Evolutionary conservation across 2,329 filamentous ascomycete species (phyloP), one percentile per base, ranked within the genome.

Genomic region (Cercospora zeina): DNA sequence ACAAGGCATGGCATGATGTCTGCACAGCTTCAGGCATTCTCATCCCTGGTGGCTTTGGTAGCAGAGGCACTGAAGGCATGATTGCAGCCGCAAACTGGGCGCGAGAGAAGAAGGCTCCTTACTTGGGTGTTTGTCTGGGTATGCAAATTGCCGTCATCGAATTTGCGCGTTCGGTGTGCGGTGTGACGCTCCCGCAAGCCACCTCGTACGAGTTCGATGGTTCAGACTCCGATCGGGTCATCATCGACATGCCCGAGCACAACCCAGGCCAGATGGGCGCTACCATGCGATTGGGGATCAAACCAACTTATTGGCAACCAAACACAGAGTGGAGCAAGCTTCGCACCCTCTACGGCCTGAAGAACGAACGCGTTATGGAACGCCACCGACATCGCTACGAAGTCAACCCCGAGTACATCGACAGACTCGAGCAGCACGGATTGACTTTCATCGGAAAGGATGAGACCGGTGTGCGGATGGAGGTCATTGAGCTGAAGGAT

Each of bases 141-240:
- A 91, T 96, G 87, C 95, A 97, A 76, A 84, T 96, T 51, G 92
- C 93, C 19, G 91, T 96, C 51, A 89, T 97, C 68, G 93, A 97
- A 76, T 91, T 87, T 69, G 91, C 92, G 1, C 87, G 92, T 45
- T 87, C 91, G 67, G 80, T 93, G 1, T 89, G 87, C 77, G 85
- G 84, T 30, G 82, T 92, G 65, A 70, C 69, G 10, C 70, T 79
- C 34, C 75, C 77, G 3, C 77, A 80, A 47, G 85, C 85, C 0
- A 81, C 80, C 4, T 84, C 81, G 5, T 80, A 80, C 59, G 85
- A 88, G 68, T 82, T 87, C 66, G 76, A 84, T 74, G 81, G 24
- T 81, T 72, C 79, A 2, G 83, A 87, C n/a, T 79, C 86, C 53
- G 81, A 92, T 72, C 86, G 85, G 27, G 85, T 90, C 30, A 86